phyloP scores from a whole-genome alignment of 176 grass and related monocot species.

The Poa annua region DNA sequence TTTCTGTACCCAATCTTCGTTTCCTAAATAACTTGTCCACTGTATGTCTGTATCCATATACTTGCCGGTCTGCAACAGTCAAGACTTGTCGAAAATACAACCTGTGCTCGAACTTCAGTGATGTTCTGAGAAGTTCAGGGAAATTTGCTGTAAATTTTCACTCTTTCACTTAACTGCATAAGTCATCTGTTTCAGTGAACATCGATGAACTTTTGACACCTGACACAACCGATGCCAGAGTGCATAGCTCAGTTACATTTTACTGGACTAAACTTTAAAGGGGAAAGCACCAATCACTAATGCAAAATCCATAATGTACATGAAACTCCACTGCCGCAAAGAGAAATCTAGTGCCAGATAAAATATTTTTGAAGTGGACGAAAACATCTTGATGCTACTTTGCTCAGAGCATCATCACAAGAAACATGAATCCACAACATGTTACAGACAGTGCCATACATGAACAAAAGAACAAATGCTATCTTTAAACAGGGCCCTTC shows the following conservation, averaged over 20 bases:
- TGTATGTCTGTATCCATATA: neutral
- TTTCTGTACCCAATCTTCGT: neutral
- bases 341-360: conserved; percentile 31
- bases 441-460: conserved; percentile 52
- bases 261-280: neutral
- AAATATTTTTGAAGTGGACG: conserved; percentile 41
- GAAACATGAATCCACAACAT: conserved; percentile 58
- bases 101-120: neutral
- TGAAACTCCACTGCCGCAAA: neutral
- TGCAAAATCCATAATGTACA: conserved; percentile 26
- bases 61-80: neutral
- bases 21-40: too few species aligned
- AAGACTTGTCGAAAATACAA: neutral
- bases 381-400: conserved; percentile 44
- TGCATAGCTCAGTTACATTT: conserved; percentile 9
- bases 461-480: conserved; percentile 58
- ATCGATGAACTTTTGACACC: neutral
- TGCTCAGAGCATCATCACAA: conserved; percentile 44
- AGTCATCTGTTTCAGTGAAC: neutral
- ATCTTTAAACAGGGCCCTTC: conserved; percentile 55
- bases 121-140: neutral
- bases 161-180: neutral
- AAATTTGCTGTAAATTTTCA: neutral
- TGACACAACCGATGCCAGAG: neutral
- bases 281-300: conserved; percentile 18